A percentile compares a stretch with the other conserved stretches of the same genome.
These are phyloP conservation scores for Populus tremula DNA, from an alignment of 345 rosid genomes.

Conservation along the genomic window DNA sequence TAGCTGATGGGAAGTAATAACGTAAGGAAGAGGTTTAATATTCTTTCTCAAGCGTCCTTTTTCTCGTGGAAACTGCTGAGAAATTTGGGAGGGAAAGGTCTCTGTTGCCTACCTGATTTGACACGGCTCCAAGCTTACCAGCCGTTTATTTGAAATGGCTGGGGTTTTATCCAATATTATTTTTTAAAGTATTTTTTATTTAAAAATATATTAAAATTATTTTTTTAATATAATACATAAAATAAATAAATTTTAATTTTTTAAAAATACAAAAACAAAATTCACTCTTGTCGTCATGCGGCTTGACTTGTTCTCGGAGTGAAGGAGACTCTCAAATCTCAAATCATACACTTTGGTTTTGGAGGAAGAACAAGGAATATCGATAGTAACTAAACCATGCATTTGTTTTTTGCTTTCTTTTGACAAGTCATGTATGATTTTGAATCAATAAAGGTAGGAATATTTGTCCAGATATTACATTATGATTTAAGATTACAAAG, in stretches of 20 bases:
- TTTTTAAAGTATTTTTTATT: too few relatives aligned
- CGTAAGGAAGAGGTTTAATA: neutral
- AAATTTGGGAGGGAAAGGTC: neutral
- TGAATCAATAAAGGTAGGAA: too few relatives aligned
- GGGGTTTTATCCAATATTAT: too few relatives aligned
- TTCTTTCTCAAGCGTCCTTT: neutral
- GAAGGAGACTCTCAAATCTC: neutral
- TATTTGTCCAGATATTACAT: neutral
- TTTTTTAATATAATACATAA: too few relatives aligned
- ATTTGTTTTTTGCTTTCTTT: too few relatives aligned
- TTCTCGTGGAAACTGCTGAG: neutral
- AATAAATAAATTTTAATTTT: too few relatives aligned
- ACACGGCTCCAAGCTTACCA: neutral
- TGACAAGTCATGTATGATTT: neutral
- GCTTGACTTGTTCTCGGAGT: neutral
- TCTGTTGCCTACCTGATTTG: neutral
- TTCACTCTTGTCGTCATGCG: too few relatives aligned
- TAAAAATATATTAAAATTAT: too few relatives aligned
- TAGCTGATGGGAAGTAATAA: neutral
- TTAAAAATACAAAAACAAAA: too few relatives aligned
- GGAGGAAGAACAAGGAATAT: neutral
- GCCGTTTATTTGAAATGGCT: too few relatives aligned
- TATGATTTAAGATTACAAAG: neutral
- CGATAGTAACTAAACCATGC: neutral
- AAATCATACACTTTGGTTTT: neutral